Percentiles rank a stretch among this genome's conserved stretches.
These are phyloP conservation scores for Pseudogymnoascus sp. DNA, from an alignment of 2,329 filamentous ascomycete species.

Conservation along the genomic window DNA sequence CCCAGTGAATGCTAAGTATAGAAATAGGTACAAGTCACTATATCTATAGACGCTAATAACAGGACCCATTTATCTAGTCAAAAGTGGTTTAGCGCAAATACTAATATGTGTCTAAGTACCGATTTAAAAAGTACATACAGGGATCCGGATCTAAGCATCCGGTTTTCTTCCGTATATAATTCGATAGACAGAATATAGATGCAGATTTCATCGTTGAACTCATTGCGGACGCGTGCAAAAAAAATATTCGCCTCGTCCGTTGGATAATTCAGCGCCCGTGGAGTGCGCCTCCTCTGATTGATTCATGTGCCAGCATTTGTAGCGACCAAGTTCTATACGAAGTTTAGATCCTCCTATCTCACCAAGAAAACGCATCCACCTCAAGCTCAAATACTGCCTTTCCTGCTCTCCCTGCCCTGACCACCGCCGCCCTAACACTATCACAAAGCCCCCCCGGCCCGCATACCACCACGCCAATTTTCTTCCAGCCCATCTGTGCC, in stretches of 20 bases:
- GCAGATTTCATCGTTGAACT: background rate
- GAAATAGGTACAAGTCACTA: background rate
- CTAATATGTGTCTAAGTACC: too few species aligned
- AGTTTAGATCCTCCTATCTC: too few species aligned
- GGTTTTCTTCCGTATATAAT: background rate
- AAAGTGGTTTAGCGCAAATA: too few species aligned
- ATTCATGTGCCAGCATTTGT: constrained; percentile 16
- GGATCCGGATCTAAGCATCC: background rate
- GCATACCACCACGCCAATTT: too few species aligned
- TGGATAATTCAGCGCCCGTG: constrained; percentile 14
- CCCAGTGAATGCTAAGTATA: background rate
- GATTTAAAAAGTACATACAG: too few species aligned
- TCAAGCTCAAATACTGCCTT: too few species aligned
- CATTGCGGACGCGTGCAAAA: background rate
- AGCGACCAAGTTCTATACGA: constrained; percentile 31
- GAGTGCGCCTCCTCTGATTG: constrained; percentile 14
- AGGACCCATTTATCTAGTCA: too few species aligned
- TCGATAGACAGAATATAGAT: background rate
- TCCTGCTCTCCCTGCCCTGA: too few species aligned
- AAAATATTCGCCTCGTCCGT: constrained; percentile 13
- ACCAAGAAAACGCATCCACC: too few species aligned
- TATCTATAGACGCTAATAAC: background rate
- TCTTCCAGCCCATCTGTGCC: too few species aligned
- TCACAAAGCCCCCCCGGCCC: too few species aligned
- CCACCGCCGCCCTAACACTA: too few species aligned